These are phyloP conservation scores for Talaromyces marneffei DNA, from an alignment of 2,329 filamentous ascomycete genomes.

Conservation along the genomic window DNA sequence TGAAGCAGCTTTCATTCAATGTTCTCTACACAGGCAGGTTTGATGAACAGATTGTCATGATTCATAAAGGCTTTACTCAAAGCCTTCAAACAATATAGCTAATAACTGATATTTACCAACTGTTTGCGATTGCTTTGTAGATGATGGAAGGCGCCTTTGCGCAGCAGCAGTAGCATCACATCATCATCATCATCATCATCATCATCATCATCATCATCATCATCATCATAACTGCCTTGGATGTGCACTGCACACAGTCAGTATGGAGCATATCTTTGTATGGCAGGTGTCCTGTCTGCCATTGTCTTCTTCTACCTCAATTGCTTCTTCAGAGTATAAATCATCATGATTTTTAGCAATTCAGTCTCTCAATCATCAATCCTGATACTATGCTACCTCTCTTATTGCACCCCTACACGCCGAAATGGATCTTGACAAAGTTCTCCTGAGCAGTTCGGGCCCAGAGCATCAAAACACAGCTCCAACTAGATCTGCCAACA, in stretches of 20 bases:
- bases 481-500: neutral
- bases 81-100: neutral
- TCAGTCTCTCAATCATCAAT: neutral
- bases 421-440: neutral
- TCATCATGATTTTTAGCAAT: neutral
- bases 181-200: too few relatives aligned
- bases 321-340: neutral
- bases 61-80: neutral
- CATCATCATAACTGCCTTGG: neutral
- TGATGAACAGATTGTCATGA: neutral
- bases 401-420: neutral
- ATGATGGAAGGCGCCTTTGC: too few relatives aligned
- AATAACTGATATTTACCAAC: neutral
- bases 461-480: neutral
- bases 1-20: neutral
- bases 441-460: neutral
- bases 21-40: neutral
- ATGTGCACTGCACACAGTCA: neutral
- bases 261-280: neutral
- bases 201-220: too few relatives aligned
- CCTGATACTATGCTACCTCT: neutral
- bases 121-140: neutral
- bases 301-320: neutral
- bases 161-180: too few relatives aligned
- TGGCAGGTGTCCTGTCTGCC: neutral